These are phyloP conservation scores for Bipolaris bicolor DNA, from an alignment of 2,329 filamentous ascomycete genomes.

Conservation along the genomic window DNA sequence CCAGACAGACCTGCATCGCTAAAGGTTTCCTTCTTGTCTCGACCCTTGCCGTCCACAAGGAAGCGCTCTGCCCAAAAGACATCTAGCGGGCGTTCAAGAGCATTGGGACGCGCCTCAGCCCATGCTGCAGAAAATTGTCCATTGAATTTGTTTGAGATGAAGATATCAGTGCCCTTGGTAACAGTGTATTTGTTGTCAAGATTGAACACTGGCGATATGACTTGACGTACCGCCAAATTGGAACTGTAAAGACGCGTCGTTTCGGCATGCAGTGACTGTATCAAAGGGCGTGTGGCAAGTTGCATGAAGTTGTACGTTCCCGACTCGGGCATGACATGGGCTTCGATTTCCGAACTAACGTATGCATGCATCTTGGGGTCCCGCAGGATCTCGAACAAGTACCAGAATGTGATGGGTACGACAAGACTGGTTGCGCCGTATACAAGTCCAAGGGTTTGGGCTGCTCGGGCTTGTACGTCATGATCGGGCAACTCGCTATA, in stretches of 20 bases:
- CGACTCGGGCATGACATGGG: neutral
- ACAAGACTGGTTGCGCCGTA: conserved; percentile 23
- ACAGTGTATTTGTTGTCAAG: conserved; percentile 24
- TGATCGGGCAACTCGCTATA: conserved; percentile 21
- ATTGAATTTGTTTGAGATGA: conserved; percentile 16
- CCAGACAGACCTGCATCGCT: conserved; percentile 24
- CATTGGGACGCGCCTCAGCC: neutral
- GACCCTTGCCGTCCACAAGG: conserved; percentile 1
- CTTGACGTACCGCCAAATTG: conserved; percentile 15
- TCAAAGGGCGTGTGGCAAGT: conserved; percentile 17
- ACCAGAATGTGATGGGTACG: conserved; percentile 26
- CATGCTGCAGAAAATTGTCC: conserved; percentile 16
- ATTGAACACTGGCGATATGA: conserved; percentile 7
- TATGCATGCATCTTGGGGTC: neutral
- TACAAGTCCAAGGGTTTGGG: conserved; percentile 23
- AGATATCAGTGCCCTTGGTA: conserved; percentile 14
- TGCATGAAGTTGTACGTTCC: conserved; percentile 16
- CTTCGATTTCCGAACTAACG: conserved; percentile 2
- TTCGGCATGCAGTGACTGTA: conserved; percentile 26
- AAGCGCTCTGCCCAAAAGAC: conserved; percentile 26
- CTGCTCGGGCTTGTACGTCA: conserved; percentile 14
- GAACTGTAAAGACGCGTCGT: conserved; percentile 16
- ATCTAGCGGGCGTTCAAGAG: conserved; percentile 7
- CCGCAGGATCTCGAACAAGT: conserved; percentile 21
- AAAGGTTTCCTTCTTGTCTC: conserved; percentile 10